Conservation (phyloP, 768 basidiomycete species). For the Peribolospora baueri region DNA sequence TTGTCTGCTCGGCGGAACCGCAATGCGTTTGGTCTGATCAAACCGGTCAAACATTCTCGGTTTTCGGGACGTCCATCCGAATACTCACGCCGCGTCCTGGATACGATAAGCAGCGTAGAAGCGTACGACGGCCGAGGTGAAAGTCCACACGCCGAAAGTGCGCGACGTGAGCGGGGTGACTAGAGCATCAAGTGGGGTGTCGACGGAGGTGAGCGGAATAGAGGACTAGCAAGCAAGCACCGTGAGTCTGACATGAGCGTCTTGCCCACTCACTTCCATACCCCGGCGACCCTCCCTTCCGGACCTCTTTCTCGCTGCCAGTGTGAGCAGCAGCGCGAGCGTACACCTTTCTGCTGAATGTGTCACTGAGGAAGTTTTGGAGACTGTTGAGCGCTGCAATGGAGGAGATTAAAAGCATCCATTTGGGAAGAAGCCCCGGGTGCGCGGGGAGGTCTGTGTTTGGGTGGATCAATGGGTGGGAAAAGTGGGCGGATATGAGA, state of each 20-base stretch:
- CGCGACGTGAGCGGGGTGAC: slow-evolving; percentile 70
- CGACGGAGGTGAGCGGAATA: neutral
- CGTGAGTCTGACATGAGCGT: slow-evolving; percentile 13
- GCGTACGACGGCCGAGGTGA: slow-evolving; percentile 59
- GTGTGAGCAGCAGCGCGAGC: slow-evolving; percentile 23
- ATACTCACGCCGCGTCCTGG: slow-evolving; percentile 44
- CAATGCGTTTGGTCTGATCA: neutral
- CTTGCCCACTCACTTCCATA: neutral
- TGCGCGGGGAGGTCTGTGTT: slow-evolving; percentile 20
- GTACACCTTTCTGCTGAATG: slow-evolving; percentile 56
- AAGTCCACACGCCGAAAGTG: slow-evolving; percentile 76
- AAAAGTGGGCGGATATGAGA: no score
- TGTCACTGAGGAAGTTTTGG: slow-evolving; percentile 57
- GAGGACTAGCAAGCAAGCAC: slow-evolving; percentile 17
- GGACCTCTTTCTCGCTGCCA: slow-evolving; percentile 6
- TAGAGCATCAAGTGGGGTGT: slow-evolving; percentile 18
- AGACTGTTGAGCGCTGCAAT: slow-evolving; percentile 42
- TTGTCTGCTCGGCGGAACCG: neutral
- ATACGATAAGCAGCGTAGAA: slow-evolving; percentile 77
- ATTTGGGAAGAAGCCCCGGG: slow-evolving; percentile 48
- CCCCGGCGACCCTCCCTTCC: neutral
- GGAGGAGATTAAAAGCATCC: slow-evolving; percentile 60
- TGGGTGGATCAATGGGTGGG: neutral
- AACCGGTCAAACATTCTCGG: no score
- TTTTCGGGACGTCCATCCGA: neutral